Conservation (phyloP, 179 eudicot genomes). For the Carnegiea gigantea region DNA sequence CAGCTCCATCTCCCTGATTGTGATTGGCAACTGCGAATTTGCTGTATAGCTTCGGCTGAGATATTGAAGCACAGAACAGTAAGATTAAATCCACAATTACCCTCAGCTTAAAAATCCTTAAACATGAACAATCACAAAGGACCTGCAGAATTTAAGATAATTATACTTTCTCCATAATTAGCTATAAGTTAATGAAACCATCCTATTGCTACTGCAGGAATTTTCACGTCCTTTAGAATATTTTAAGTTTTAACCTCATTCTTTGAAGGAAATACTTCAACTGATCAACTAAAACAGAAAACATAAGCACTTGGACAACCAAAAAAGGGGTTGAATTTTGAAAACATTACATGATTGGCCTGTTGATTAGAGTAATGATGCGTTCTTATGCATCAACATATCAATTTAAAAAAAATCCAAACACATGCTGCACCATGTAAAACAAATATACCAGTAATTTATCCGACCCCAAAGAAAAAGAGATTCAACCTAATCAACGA, state of each 20-base stretch:
- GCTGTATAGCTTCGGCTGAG: not conserved
- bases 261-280: not conserved
- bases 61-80: not conserved
- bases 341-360: not conserved
- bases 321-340: too few relatives aligned
- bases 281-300: not conserved
- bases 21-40: too few relatives aligned
- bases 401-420: not conserved
- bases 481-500: not conserved
- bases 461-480: not conserved
- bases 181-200: too few relatives aligned
- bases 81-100: not conserved
- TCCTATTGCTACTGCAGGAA: not conserved
- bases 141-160: not conserved
- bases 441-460: not conserved
- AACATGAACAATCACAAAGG: not conserved
- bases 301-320: not conserved
- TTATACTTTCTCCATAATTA: too few relatives aligned
- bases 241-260: too few relatives aligned
- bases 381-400: not conserved
- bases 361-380: not conserved
- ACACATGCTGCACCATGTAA: not conserved
- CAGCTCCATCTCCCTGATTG: slow-evolving; percentile 35
- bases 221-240: not conserved
- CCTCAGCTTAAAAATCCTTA: not conserved